Conservation (phyloP, 345 rosid genomes). For the Psidium friedrichsthalianum region DNA sequence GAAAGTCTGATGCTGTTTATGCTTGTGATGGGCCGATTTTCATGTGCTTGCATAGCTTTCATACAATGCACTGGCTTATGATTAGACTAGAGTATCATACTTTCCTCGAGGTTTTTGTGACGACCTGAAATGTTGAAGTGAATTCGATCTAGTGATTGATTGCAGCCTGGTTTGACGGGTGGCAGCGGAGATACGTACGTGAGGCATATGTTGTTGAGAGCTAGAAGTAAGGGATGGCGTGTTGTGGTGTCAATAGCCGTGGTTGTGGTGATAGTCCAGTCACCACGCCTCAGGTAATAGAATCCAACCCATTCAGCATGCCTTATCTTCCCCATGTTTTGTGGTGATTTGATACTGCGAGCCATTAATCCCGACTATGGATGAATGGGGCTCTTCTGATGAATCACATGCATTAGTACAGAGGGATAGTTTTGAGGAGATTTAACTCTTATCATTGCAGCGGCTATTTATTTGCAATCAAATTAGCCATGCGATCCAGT, state of each 20-base stretch:
- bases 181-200: conserved; percentile 86
- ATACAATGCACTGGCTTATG: background rate
- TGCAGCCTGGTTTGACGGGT: conserved; percentile 86
- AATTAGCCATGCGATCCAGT: background rate
- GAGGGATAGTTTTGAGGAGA: background rate
- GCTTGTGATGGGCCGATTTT: background rate
- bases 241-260: conserved; percentile 82
- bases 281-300: conserved; percentile 69
- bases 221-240: conserved; percentile 69
- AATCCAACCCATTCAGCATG: background rate
- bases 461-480: background rate
- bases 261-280: conserved; percentile 85
- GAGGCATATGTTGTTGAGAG: conserved; percentile 59
- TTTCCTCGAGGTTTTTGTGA: background rate
- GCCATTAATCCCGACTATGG: background rate
- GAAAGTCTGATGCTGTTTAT: background rate
- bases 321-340: background rate
- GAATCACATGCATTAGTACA: background rate
- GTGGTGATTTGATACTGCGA: background rate
- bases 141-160: background rate
- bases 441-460: background rate
- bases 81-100: background rate
- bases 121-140: background rate
- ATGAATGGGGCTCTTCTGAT: background rate
- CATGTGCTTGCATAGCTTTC: background rate